phyloP scores from a whole-genome alignment of 2,329 filamentous ascomycete genomes.

The Fusarium nelsonii region DNA sequence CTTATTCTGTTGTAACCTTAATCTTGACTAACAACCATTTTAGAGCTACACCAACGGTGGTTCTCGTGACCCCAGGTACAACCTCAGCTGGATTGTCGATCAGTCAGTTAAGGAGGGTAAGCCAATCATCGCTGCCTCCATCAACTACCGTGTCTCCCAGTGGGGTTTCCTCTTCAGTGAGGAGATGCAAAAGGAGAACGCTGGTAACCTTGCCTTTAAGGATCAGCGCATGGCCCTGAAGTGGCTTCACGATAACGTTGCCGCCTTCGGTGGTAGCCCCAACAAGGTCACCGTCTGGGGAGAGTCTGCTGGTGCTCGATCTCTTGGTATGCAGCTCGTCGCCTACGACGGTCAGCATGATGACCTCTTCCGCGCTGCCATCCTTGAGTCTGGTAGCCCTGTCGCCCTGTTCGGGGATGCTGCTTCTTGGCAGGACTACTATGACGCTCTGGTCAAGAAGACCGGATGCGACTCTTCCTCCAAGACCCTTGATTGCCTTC shows the following conservation, averaged over 20 bases:
- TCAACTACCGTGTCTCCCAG: conserved; percentile 64
- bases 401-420: conserved; percentile 46
- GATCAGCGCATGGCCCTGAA: conserved; percentile 63
- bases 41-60: conserved; percentile 47
- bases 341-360: conserved; percentile 67
- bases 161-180: conserved; percentile 65
- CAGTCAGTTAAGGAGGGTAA: conserved; percentile 60
- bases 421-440: conserved; percentile 48
- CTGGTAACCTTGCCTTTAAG: conserved; percentile 63
- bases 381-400: conserved; percentile 62
- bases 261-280: conserved; percentile 61
- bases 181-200: conserved; percentile 57
- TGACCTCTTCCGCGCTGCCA: conserved; percentile 64
- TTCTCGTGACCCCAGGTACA: conserved; percentile 61
- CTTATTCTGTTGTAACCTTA: not conserved
- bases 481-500: conserved; percentile 50
- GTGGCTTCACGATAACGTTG: conserved; percentile 66
- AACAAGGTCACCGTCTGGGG: conserved; percentile 64
- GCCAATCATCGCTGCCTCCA: conserved; percentile 62
- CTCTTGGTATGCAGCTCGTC: conserved; percentile 62
- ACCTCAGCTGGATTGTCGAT: conserved; percentile 69
- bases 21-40: conserved; percentile 15
- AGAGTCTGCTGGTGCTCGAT: conserved; percentile 65
- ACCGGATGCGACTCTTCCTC: conserved; percentile 42
- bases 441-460: conserved; percentile 46